Evolutionary conservation across 306 rosid species (phyloP), one percentile per base, ranked within the genome.

Genomic region (Pterocarpus macrocarpus): DNA sequence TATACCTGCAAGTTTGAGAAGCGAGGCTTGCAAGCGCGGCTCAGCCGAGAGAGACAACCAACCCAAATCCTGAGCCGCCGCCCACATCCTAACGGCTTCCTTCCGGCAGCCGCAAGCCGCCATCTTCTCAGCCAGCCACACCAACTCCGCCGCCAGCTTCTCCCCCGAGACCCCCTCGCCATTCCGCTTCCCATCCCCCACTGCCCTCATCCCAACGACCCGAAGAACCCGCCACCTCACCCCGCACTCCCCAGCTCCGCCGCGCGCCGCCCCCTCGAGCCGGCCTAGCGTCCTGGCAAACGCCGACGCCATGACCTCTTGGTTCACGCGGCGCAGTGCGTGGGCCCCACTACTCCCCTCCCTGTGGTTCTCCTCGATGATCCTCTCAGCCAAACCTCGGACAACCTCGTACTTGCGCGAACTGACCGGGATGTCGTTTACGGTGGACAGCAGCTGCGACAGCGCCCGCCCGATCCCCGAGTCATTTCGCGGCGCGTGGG

Each of bases 321-420:
- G 85, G 65, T 90, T 90, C 16, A 88, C 91, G 57, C 84, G 88
- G 7, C 75, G 81, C 72, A 91, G 49, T 57, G 85, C 84, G 44
- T 39, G 75, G 9, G 15, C 53, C 9, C 9, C 53, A 12, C 15
- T 2, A 1, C 34, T 5, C 2, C 87, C 91, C 17, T 88, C 90
- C 57, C 41, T 7, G 13, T 84, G 86, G 66, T 91, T 90, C 44
- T 90, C 91, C 7, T 89, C 87, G 2, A 91, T 83, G 22, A 89
- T 39, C 44, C 38, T 79, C 83, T 91, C 96, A 71, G 92, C 94
- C 15, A 91, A 76, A 16, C 86, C 86, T 4, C 91, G 86, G 59
- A 91, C 92, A 1, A 83, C 84, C 61, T 89, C 89, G 81, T 91
- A 88, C 78, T 91, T 91, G 41, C 96, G 64, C 4, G 96, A 91